Evolutionary conservation across 768 basidiomycete genomes (phyloP), one percentile per base, ranked within the genome.

Genomic region (Mycena olivaceomarginata): DNA sequence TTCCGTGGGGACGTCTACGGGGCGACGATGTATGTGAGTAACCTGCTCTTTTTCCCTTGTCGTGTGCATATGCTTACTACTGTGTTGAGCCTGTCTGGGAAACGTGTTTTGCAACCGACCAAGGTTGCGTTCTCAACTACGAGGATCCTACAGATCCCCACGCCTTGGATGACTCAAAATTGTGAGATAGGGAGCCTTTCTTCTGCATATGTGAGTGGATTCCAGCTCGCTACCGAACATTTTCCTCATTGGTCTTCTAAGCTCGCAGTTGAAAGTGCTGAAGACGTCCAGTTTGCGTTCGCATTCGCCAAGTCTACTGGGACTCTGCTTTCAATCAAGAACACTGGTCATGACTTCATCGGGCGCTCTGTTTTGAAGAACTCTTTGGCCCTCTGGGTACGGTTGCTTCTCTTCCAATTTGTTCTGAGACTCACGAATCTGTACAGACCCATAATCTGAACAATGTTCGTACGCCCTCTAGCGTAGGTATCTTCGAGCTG

Each of bases 321-420:
- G n/a, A 53, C 48, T 57, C 64, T 53, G 40, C 72, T 73, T 59
- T 73, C 72, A 57, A 67, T 73, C 64, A 73, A 73, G 72, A 73
- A 73, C 57, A 73, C 72, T 53, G 72, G 72, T 37, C 72, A 73
- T 59, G 72, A 73, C 65, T 67, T 63, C 31, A 59, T 73, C 31
- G 65, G 72, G 25, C 72, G 72, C 51, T 73, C 72, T 37, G 45
- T 46, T 45, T 53, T 43, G 63, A 46, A 39, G 20, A 60, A 73
- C 65, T 73, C 72, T 51, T 48, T 73, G 45, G 72, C 53, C 5
- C 72, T 73, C 65, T 73, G 72, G 72, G 72, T 60, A 40, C 18
- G 64, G 11, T 40, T 66, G 40, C 41, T 67, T 66, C 43, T 15
- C 63, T 60, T 57, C 43, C n/a, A 59, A 40, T 74, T 60, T 40